A percentile compares a stretch with the other conserved stretches of the same genome.
phyloP scores from a whole-genome alignment of 495 filamentous ascomycete species.

The Bacidia rubella region DNA sequence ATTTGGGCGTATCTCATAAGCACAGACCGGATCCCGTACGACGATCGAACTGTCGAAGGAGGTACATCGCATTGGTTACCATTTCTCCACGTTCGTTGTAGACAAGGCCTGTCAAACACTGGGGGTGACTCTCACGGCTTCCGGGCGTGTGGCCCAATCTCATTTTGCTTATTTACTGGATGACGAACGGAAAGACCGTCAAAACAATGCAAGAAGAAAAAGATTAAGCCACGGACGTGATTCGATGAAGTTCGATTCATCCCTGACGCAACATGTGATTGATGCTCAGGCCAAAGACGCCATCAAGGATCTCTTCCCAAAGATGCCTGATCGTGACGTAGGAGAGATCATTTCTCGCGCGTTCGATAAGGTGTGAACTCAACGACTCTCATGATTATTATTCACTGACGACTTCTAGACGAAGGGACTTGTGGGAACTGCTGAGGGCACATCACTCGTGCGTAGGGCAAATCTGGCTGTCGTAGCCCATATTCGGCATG shows the following conservation, averaged over 20 bases:
- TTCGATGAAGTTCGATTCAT: conserved; percentile 3
- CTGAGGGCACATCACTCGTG: conserved; percentile 48
- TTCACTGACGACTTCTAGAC: conserved; percentile 25
- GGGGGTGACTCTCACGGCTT: conserved; percentile 29
- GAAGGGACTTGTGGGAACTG: conserved; percentile 54
- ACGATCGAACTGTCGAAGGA: conserved; percentile 46
- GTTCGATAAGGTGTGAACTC: conserved; percentile 61
- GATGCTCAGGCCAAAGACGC: conserved; percentile 59
- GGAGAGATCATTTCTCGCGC: conserved; percentile 62
- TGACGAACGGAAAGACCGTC: not conserved
- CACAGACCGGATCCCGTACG: conserved; percentile 34
- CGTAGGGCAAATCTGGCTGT: conserved; percentile 72
- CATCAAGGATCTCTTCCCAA: conserved; percentile 71
- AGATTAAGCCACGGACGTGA: conserved; percentile 8
- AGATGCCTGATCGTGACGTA: conserved; percentile 69
- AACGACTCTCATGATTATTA: conserved; percentile 9
- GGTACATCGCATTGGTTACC: conserved; percentile 67
- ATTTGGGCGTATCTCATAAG: not conserved
- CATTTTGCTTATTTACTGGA: conserved; percentile 10
- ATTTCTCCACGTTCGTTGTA: conserved; percentile 49
- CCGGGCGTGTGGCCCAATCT: conserved; percentile 29
- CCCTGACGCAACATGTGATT: conserved; percentile 43
- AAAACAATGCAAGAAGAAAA: conserved; percentile 5
- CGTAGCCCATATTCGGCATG: conserved; percentile 74
- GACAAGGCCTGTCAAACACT: conserved; percentile 38